Percentiles rank a stretch among this genome's conserved stretches.
Conservation (phyloP, 2,329 filamentous ascomycete species). For the Stenocarpella maydis region DNA sequence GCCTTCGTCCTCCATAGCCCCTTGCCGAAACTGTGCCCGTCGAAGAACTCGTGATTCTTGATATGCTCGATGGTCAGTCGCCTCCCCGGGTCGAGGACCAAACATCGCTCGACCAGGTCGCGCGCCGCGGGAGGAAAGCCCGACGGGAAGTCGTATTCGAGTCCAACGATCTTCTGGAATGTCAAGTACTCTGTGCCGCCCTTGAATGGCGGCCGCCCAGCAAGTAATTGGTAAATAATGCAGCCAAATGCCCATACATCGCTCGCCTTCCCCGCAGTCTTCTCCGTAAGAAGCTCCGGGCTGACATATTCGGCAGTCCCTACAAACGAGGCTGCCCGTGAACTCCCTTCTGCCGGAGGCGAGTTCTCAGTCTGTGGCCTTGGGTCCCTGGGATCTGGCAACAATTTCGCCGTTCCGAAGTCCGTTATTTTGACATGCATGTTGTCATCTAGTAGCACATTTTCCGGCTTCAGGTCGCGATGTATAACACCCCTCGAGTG, state of each 20-base stretch:
- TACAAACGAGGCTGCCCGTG: conserved; percentile 91
- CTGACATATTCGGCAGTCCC: conserved; percentile 98
- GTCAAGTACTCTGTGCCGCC: conserved; percentile 95
- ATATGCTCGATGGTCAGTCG: conserved; percentile 94
- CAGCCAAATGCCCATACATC: conserved; percentile 99
- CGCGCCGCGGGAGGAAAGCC: conserved; percentile 87
- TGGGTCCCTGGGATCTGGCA: conserved; percentile 66
- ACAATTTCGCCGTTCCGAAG: conserved; percentile 96
- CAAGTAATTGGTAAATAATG: conserved; percentile 94
- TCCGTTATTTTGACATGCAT: conserved; percentile 99
- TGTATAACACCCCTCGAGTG: conserved; percentile 96
- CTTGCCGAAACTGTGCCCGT: conserved; percentile 84
- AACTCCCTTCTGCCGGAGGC: conserved; percentile 60
- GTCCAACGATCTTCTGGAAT: conserved; percentile 95
- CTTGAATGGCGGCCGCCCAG: conserved; percentile 97
- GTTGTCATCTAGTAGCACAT: conserved; percentile 91
- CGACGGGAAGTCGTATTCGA: conserved; percentile 92
- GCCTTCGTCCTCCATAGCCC: conserved; percentile 89
- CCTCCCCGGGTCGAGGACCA: conserved; percentile 86
- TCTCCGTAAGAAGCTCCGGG: conserved; percentile 94
- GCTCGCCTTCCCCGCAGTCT: conserved; percentile 96
- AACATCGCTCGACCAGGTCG: conserved; percentile 87
- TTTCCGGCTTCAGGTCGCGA: conserved; percentile 95
- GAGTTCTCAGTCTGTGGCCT: conserved; percentile 46
- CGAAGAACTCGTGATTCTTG: conserved; percentile 95